A percentile compares a stretch with the other conserved stretches of the same genome.
phyloP scores from a whole-genome alignment of 2,329 filamentous ascomycete genomes.

The Calonectria hawksworthii region DNA sequence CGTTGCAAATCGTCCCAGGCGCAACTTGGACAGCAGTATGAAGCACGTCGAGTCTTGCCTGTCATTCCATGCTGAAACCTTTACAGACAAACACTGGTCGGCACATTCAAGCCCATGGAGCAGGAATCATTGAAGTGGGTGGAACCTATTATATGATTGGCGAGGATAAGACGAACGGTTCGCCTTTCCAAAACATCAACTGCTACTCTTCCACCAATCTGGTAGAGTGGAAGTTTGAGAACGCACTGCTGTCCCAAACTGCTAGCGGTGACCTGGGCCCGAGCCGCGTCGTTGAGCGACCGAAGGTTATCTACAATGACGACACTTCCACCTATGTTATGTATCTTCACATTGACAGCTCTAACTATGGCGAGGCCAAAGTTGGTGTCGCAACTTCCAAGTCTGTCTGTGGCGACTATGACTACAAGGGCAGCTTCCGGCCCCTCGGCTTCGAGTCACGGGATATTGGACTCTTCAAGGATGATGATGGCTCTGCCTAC shows the following conservation, averaged over 20 bases:
- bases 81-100: conserved; percentile 59
- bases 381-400: conserved; percentile 74
- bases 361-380: conserved; percentile 73
- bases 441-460: conserved; percentile 58
- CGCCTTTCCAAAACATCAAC: conserved; percentile 74
- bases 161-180: conserved; percentile 77
- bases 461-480: conserved; percentile 73
- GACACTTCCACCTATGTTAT: conserved; percentile 75
- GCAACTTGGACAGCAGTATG: conserved; percentile 62
- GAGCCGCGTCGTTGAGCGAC: conserved; percentile 74
- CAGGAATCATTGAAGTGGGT: conserved; percentile 69
- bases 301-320: conserved; percentile 78
- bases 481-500: conserved; percentile 72
- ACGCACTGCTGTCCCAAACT: conserved; percentile 69
- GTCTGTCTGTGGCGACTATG: conserved; percentile 72
- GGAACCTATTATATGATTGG: conserved; percentile 77
- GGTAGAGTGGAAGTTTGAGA: conserved; percentile 74
- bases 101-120: conserved; percentile 77
- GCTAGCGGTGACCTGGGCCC: conserved; percentile 69
- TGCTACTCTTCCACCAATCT: conserved; percentile 76
- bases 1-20: conserved; percentile 54
- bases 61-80: background rate
- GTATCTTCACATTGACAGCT: conserved; percentile 77
- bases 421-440: conserved; percentile 51
- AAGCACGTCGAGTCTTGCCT: background rate